These are phyloP conservation scores for Cryptococcus neoformans DNA, from an alignment of 1,284 basidiomycete species.

Conservation along the genomic window DNA sequence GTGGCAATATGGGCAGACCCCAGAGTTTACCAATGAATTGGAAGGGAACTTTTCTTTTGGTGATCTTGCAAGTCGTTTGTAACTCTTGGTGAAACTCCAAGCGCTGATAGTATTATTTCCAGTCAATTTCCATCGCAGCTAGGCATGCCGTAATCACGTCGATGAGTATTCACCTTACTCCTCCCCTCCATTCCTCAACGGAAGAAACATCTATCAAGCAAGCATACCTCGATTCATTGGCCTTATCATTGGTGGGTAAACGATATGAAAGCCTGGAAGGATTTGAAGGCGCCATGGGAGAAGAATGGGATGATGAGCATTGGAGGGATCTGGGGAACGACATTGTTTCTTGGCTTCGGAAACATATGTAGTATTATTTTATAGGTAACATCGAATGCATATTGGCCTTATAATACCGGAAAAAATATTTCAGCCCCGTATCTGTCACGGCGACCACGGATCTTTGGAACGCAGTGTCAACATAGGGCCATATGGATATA, in stretches of 20 bases:
- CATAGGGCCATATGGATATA: conserved; percentile 28
- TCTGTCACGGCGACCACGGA: conserved; percentile 48
- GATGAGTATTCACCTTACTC: conserved; percentile 30
- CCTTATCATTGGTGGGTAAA: conserved; percentile 35
- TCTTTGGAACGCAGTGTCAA: conserved; percentile 41
- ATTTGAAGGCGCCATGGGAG: conserved; percentile 20
- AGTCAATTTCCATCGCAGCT: conserved; percentile 49
- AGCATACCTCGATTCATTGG: conserved; percentile 32
- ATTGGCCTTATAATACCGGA: not conserved
- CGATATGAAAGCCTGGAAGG: conserved; percentile 47
- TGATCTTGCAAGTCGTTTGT: conserved; percentile 50
- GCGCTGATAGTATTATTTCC: not conserved
- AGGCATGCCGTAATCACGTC: conserved; percentile 52
- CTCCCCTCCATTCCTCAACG: conserved; percentile 1
- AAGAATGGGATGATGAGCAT: conserved; percentile 15
- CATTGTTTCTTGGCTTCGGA: not conserved
- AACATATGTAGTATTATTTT: not conserved
- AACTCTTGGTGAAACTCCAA: not conserved
- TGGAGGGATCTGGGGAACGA: not conserved
- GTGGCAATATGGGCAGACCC: conserved; percentile 92
- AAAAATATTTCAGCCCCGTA: conserved; percentile 47
- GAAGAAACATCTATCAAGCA: conserved; percentile 15
- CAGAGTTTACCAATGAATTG: conserved; percentile 67
- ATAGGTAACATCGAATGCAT: not conserved
- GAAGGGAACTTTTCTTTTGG: conserved; percentile 31